phyloP scores from a whole-genome alignment of 495 filamentous ascomycete species.

The Penicillium maclennaniae region DNA sequence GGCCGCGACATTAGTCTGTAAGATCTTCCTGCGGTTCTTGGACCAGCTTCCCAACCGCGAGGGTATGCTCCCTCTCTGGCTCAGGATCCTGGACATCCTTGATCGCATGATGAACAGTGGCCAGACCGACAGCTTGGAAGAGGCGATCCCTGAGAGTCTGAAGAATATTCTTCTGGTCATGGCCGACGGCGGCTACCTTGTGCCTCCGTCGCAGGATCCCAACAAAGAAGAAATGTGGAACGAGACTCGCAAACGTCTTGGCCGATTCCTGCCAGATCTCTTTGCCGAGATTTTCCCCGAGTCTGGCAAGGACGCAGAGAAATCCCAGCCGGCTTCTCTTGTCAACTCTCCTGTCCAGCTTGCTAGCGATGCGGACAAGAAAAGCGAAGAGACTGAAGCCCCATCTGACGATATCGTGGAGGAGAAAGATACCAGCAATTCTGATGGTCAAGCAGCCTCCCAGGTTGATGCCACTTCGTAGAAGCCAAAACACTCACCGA shows the following conservation, averaged over 20 bases:
- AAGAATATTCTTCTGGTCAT: slow-evolving; percentile 98
- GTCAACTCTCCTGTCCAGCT: slow-evolving; percentile 19
- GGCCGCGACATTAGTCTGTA: slow-evolving; percentile 85
- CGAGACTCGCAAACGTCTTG: slow-evolving; percentile 80
- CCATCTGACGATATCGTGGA: background rate
- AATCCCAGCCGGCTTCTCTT: slow-evolving; percentile 18
- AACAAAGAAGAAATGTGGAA: slow-evolving; percentile 51
- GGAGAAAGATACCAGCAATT: background rate
- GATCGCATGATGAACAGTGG: slow-evolving; percentile 96
- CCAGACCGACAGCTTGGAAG: slow-evolving; percentile 85
- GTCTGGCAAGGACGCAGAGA: slow-evolving; percentile 21
- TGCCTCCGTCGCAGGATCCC: slow-evolving; percentile 53
- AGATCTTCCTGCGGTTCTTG: slow-evolving; percentile 92
- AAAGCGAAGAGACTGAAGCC: slow-evolving; percentile 11
- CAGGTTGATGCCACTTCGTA: slow-evolving; percentile 7
- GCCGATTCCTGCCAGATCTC: slow-evolving; percentile 83
- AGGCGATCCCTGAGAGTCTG: slow-evolving; percentile 90
- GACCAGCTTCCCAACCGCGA: slow-evolving; percentile 79
- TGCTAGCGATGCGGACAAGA: slow-evolving; percentile 9
- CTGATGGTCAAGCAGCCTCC: slow-evolving; percentile 2
- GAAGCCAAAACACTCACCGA: background rate
- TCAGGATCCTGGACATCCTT: slow-evolving; percentile 89
- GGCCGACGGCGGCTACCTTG: slow-evolving; percentile 82
- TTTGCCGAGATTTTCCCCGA: slow-evolving; percentile 50
- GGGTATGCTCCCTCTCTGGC: slow-evolving; percentile 91